Percentiles rank a stretch among this genome's conserved stretches.
Evolutionary conservation across 371 early-diverging fungal genomes (phyloP).

Genomic region (Nematocida sp.): DNA sequence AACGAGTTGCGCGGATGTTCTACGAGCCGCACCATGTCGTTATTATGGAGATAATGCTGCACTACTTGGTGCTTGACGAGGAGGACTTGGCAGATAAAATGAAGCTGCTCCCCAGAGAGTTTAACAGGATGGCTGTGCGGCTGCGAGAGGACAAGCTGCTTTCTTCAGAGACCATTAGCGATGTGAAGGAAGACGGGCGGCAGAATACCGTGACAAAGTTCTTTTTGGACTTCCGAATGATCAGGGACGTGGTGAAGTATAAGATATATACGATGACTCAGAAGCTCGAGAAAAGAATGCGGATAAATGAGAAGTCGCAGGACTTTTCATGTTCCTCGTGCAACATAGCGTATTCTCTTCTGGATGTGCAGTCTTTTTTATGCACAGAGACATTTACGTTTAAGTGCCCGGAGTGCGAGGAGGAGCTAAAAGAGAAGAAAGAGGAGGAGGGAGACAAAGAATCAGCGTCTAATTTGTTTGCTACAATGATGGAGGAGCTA

Average conservation of each 20-base stretch:
- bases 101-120: conserved; percentile 66
- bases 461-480: conserved; percentile 28
- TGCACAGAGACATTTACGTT: conserved; percentile 59
- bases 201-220: conserved; percentile 59
- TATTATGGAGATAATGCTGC: conserved; percentile 65
- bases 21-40: conserved; percentile 66
- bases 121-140: conserved; percentile 62
- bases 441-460: conserved; percentile 35
- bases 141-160: conserved; percentile 66
- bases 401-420: conserved; percentile 64
- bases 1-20: conserved; percentile 61
- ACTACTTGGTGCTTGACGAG: conserved; percentile 63
- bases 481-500: conserved; percentile 58
- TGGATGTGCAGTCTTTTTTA: conserved; percentile 64
- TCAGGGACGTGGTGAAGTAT: conserved; percentile 67
- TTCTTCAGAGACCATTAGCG: conserved; percentile 64
- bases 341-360: conserved; percentile 57
- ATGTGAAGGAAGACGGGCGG: conserved; percentile 58
- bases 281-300: conserved; percentile 58
- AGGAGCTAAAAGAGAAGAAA: conserved; percentile 63
- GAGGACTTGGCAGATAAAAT: conserved; percentile 62
- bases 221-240: conserved; percentile 64
- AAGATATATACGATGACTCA: conserved; percentile 67
- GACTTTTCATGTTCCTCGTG: conserved; percentile 62
- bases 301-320: conserved; percentile 42